These are phyloP conservation scores for Chlamydomonas asymmetrica DNA, from an alignment of 139 green algal genomes.

Conservation along the genomic window DNA sequence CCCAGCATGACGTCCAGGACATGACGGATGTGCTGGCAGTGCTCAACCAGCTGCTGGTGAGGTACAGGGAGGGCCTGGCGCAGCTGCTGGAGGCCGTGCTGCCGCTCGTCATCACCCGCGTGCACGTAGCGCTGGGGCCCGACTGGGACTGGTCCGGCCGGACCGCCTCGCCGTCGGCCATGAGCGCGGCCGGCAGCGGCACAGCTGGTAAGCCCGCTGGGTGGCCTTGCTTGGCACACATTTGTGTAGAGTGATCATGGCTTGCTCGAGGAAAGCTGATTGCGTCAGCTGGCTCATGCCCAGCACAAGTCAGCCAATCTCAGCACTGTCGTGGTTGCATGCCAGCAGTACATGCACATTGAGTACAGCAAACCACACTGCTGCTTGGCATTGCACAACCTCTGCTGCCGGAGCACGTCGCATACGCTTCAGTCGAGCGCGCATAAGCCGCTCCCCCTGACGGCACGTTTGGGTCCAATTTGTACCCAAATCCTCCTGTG, in stretches of 20 bases:
- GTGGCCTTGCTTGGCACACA: neutral
- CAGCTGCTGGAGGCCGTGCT: constrained; percentile 57
- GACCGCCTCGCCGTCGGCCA: constrained; percentile 5
- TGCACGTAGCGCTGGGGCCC: constrained; percentile 58
- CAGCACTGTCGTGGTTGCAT: too few species aligned
- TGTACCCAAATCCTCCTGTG: neutral
- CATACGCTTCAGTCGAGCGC: neutral
- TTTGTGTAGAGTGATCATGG: too few species aligned
- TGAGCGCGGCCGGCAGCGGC: constrained; percentile 7
- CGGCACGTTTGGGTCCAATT: too few species aligned
- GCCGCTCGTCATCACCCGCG: constrained; percentile 50
- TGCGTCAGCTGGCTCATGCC: too few species aligned
- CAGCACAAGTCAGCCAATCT: too few species aligned
- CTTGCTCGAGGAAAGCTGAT: too few species aligned
- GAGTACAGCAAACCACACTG: too few species aligned
- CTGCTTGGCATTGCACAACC: neutral
- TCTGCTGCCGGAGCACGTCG: neutral
- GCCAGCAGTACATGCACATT: too few species aligned
- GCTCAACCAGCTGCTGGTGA: constrained; percentile 69
- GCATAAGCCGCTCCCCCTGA: neutral
- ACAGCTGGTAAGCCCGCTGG: neutral
- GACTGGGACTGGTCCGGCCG: constrained; percentile 84
- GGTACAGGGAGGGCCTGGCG: constrained; percentile 60
- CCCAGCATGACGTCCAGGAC: constrained; percentile 50
- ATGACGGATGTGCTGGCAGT: constrained; percentile 68